These are phyloP conservation scores for Xylariaceae sp. DNA, from an alignment of 2,329 filamentous ascomycete genomes.

Conservation along the genomic window DNA sequence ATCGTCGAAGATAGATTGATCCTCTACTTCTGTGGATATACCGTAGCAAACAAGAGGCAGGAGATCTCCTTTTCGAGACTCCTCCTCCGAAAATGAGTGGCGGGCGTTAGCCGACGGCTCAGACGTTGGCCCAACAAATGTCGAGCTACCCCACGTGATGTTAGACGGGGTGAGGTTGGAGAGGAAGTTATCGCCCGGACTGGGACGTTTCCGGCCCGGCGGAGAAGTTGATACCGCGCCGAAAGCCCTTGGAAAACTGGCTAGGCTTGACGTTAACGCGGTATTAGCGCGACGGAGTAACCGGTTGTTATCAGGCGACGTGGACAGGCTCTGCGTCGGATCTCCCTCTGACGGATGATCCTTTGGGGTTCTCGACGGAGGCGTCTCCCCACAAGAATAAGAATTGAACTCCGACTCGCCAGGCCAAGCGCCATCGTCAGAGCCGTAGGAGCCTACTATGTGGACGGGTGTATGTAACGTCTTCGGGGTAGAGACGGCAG, in stretches of 20 bases:
- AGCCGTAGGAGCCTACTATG: constrained; percentile 48
- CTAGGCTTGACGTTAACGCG: constrained; percentile 46
- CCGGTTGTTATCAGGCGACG: constrained; percentile 50
- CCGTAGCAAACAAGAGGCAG: constrained; percentile 42
- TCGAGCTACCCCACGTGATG: constrained; percentile 43
- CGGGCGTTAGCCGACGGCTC: constrained; percentile 40
- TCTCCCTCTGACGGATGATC: constrained; percentile 39
- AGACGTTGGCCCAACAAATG: constrained; percentile 31
- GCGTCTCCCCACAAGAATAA: constrained; percentile 56
- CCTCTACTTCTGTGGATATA: constrained; percentile 48
- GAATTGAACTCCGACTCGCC: constrained; percentile 50
- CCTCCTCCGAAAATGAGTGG: constrained; percentile 48
- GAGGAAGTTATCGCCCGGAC: constrained; percentile 54
- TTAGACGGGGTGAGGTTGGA: constrained; percentile 46
- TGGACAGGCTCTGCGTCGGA: constrained; percentile 47
- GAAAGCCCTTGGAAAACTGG: constrained; percentile 42
- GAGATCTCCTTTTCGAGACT: constrained; percentile 37
- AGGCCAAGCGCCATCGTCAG: constrained; percentile 45
- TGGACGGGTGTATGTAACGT: constrained; percentile 48
- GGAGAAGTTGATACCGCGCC: constrained; percentile 34
- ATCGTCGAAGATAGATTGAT: constrained; percentile 60
- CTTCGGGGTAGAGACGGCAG: constrained; percentile 49
- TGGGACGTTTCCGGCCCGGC: constrained; percentile 45
- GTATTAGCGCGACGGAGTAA: constrained; percentile 47
- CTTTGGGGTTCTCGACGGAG: constrained; percentile 41